Evolutionary conservation across 139 green algal species (phyloP).

Genomic region (Deuterostichococcus epilithicus): DNA sequence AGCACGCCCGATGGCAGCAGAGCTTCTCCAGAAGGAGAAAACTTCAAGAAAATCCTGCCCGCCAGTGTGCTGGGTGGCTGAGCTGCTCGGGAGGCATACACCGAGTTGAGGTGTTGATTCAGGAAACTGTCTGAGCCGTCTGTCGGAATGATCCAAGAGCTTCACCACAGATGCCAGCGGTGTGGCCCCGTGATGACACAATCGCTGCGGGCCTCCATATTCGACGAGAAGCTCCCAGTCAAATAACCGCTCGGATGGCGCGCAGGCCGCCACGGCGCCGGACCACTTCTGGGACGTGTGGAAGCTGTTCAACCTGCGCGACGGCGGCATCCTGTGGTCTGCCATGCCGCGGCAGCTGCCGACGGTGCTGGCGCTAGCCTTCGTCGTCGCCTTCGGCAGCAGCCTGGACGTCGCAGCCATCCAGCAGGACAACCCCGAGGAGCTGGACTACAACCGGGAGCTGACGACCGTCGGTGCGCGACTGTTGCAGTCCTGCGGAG

Average conservation of each 20-base stretch:
- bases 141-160: no score
- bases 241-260: not conserved
- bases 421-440: conserved; percentile 33
- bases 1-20: no score
- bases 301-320: conserved; percentile 54
- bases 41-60: no score
- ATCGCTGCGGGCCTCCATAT: no score
- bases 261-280: conserved; percentile 22
- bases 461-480: conserved; percentile 58
- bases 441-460: conserved; percentile 75
- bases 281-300: conserved; percentile 69
- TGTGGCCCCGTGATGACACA: no score
- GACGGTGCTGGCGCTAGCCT: conserved; percentile 66
- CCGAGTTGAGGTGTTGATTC: no score
- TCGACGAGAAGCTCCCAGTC: no score
- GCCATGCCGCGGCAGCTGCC: conserved; percentile 33
- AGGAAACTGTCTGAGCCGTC: no score
- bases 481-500: not conserved
- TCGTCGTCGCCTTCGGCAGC: conserved; percentile 77
- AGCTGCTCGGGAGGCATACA: no score
- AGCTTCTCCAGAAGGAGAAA: no score
- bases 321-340: conserved; percentile 42
- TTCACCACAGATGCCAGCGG: no score
- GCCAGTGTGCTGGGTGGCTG: no score
- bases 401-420: conserved; percentile 73